Evolutionary conservation across 345 rosid species (phyloP).

Genomic region (Corchorus capsularis): DNA sequence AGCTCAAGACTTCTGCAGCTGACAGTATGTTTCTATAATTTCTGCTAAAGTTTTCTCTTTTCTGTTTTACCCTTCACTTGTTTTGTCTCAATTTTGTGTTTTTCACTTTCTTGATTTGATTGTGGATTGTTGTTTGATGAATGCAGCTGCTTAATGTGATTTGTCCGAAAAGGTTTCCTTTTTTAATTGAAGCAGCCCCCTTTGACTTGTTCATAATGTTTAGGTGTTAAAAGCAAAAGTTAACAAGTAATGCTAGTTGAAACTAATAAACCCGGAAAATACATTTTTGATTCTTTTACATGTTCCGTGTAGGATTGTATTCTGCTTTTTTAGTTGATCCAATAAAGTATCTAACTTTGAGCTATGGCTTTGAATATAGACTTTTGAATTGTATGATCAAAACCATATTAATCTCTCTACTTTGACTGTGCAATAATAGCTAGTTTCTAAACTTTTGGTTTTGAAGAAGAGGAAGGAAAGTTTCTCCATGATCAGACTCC

Average conservation of each 20-base stretch:
- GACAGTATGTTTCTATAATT: constrained; percentile 41
- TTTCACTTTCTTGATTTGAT: constrained; percentile 2
- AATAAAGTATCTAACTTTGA: not conserved
- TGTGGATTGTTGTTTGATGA: constrained; percentile 2
- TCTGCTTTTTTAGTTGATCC: constrained; percentile 1
- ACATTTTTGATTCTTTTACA: not conserved
- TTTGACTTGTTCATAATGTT: constrained; percentile 5
- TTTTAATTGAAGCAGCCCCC: not conserved
- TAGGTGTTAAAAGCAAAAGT: not conserved
- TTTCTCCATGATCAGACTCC: too few relatives aligned
- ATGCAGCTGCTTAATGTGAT: constrained; percentile 18
- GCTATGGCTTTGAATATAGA: not conserved
- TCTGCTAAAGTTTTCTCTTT: not conserved
- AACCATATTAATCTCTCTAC: too few relatives aligned
- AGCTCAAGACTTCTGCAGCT: constrained; percentile 65
- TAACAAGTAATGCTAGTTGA: not conserved
- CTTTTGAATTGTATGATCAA: too few relatives aligned
- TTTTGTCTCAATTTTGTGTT: constrained; percentile 5
- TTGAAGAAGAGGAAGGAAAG: too few relatives aligned
- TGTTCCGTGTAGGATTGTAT: not conserved
- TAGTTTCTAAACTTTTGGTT: not conserved
- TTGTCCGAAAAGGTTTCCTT: not conserved
- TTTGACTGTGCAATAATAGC: not conserved
- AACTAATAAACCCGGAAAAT: not conserved
- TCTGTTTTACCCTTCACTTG: not conserved